Evolutionary conservation across 2,329 filamentous ascomycete genomes (phyloP), one percentile per base, ranked within the genome.

Genomic region (Scedosporium dehoogii): DNA sequence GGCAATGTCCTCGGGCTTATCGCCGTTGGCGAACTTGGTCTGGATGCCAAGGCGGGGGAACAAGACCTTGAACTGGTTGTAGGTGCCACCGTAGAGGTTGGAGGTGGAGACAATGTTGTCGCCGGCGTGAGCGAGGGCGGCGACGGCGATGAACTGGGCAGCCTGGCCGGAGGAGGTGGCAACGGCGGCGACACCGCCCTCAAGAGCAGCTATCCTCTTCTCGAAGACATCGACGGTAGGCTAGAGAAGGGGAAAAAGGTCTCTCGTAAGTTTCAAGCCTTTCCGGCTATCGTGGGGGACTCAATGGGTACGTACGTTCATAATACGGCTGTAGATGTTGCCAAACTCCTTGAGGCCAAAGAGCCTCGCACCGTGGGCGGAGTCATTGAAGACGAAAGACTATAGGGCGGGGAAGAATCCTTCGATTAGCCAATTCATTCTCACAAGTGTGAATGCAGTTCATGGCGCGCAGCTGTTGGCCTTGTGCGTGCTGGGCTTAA

Each of bases 241-340:
- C 88, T 91, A 67, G 48, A n/a, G 23, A 29, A 27, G 14, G 7
- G 10, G 48, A 21, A 14, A 9, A n/a, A 27, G 18, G 16, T 18
- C 14, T 41, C 23, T n/a, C 60, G 48, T 63, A 59, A 53, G 16
- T 18, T 18, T 18, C 42, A 16, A 46, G 42, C 12, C 14, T 58
- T 3, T 60, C 63, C 21, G 4, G 10, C 25, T 63, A 10, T 38
- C 9, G 51, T 14, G 6, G 27, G 23, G 27, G 10, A 25, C 23
- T 21, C 21, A 21, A 3, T 3, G 2, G 10, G 16, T 14, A 76
- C 84, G 72, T 71, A 91, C 90, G 76, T 97, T 97, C 89, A 90
- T 91, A 70, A 99, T 92, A 67, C 94, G 91, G 74, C 88, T 94
- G 82, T 99, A 99, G 75, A 97, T 96, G 78, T 97, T 97, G 76